Base-by-base conservation (phyloP, 345 rosid species). In the Salix dunnii region DNA sequence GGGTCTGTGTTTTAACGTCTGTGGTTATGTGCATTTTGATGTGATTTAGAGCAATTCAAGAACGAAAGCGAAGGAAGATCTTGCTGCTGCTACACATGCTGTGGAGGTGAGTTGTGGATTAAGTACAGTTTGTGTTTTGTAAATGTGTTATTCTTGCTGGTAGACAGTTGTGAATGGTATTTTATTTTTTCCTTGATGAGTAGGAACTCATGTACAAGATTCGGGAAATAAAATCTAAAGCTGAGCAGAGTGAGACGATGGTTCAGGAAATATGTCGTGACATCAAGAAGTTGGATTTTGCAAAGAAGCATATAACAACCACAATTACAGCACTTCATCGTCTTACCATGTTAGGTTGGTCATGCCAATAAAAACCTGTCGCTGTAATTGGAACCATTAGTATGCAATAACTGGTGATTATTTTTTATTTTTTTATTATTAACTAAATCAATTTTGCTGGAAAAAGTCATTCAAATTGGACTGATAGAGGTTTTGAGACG, bases 271-370 rank as follows among this genome's bases (percentile, higher is more conserved):
- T 96, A 80, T 96, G 99, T 67, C 94, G 99, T 72, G 99, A 96
- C 85, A 96, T 93, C 80, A 96, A 96, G 86, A 96, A 96, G 88
- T 85, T 96, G 86, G 99, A 96, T 85, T 96, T 93, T 83, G 98
- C 98, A 23, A 93, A 96, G 91, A 96, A 96, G 88, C 97, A 96
- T 85, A 93, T 96, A 84, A 96, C 99, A 68, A 92, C 95, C 58
- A 93, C 99, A 2, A 96, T 96, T 72, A 93, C 99, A 79, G 99
- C 99, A 78, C 98, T 93, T 84, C 99, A 96, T 85, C 97, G 99
- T 75, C 97, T 96, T 71, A 93, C 98, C 40, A 96, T 96, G 99
- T 85, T 96, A 83, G 98, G 99, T 96, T 73, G 69, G 96, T 83
- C 65, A 46, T 46, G 51, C 51, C 49, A 46, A 46, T 46, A 46